Evolutionary conservation across 2,329 filamentous ascomycete species (phyloP), one percentile per base, ranked within the genome.

Genomic region (Sporothrix brasiliensis): DNA sequence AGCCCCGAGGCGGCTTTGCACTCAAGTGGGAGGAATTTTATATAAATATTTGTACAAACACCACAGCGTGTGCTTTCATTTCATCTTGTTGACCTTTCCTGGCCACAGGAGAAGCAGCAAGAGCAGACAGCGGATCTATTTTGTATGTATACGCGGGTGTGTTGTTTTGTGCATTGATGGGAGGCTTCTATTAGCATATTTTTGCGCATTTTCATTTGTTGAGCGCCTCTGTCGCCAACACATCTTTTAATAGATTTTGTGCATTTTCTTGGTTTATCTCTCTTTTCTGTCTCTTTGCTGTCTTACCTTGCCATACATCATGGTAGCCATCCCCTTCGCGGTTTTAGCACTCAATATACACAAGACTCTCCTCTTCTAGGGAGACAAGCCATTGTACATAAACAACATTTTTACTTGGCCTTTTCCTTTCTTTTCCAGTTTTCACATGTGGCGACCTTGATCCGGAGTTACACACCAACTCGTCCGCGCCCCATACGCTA

Each of bases 201-300:
- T 39, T 7, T 58, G 54, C 54, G 11, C 16, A 52, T 34, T 53
- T 67, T 67, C 47, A 34, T 53, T 52, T 66, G 34, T 67, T 67
- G 63, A 34, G 34, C 34, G 34, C 34, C 34, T 7, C 34, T 54
- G 9, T 24, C n/a, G 13, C 60, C 60, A 65, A 27, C 60, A 44
- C 19, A 34, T 21, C 11, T 39, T n/a, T 44, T 61, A 61, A 61
- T 61, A 61, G 56, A 61, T 61, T 10, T 41, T 53, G 16, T 65
- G 21, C 60, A 65, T 65, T 65, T 63, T 65, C 3, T 39, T 39
- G 44, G 67, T 63, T 41, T 61, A 41, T 68, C 27, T 30, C 2
- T 30, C 27, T 30, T 11, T 63, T 53, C 30, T 63, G 68, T n/a
- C n/a, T 44, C 2, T 21, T 44, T n/a, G 66, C 44, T 54, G 56